phyloP scores from a whole-genome alignment of 148 eudicot genomes.

The Camellia lanceoleosa region DNA sequence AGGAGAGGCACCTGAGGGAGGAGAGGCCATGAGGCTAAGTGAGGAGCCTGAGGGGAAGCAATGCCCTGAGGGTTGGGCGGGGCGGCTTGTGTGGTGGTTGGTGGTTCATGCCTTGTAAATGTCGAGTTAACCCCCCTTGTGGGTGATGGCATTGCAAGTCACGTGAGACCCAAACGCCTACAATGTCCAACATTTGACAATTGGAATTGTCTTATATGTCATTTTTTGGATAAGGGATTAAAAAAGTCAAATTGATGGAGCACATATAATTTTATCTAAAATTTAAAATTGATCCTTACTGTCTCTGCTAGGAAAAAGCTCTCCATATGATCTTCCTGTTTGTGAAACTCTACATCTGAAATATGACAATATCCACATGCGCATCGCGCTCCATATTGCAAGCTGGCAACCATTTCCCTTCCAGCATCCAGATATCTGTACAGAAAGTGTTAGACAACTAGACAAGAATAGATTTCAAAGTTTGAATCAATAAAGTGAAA shows the following conservation, averaged over 20 bases:
- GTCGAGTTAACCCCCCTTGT: no score
- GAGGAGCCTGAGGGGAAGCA: no score
- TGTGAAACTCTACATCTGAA: constrained; percentile 91
- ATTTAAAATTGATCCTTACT: constrained; percentile 42
- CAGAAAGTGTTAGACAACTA: constrained; percentile 7
- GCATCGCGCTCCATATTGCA: constrained; percentile 95
- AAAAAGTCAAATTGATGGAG: not conserved
- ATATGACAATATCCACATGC: constrained; percentile 98
- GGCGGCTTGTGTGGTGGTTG: no score
- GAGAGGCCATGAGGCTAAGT: no score
- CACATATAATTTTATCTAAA: not conserved
- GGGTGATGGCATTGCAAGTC: no score
- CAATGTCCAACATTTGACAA: not conserved
- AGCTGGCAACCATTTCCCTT: constrained; percentile 85
- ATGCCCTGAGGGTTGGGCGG: no score
- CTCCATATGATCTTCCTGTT: constrained; percentile 98
- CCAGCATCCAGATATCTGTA: constrained; percentile 91
- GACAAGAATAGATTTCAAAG: not conserved
- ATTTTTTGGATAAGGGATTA: not conserved
- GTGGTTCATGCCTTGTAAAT: no score
- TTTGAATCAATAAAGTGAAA: not conserved
- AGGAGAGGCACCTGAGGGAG: no score
- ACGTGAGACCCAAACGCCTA: no score
- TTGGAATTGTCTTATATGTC: not conserved
- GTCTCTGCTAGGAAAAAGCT: constrained; percentile 98